A percentile compares a stretch with the other conserved stretches of the same genome.
Conservation (phyloP, 1,139 yeast species). For the Zygosaccharomyces sapae region DNA sequence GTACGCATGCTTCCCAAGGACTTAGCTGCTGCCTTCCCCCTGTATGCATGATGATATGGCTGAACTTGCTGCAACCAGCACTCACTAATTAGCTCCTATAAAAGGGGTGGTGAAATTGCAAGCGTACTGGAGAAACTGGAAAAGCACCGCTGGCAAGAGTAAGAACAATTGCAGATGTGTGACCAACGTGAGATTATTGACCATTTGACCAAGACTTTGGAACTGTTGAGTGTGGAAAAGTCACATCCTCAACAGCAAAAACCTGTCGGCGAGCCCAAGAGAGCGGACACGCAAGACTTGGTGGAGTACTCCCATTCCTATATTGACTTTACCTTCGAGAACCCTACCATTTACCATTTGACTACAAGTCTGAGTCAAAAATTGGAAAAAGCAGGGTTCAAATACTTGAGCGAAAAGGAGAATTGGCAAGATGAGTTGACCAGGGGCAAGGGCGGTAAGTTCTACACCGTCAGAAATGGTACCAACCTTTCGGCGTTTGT, state of each 20-base stretch:
- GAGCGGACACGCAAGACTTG: conserved; percentile 25
- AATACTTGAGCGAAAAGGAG: conserved; percentile 48
- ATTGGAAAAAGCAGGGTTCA: conserved; percentile 50
- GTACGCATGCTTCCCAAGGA: neutral
- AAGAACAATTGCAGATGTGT: conserved; percentile 10
- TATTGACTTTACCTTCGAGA: conserved; percentile 53
- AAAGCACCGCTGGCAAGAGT: neutral
- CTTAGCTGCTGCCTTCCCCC: neutral
- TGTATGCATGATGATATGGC: neutral
- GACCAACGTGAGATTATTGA: conserved; percentile 26
- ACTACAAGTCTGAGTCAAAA: conserved; percentile 43
- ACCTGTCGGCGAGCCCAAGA: neutral
- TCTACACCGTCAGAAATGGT: conserved; percentile 55
- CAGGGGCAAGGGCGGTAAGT: conserved; percentile 40
- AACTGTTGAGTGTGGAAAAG: conserved; percentile 21
- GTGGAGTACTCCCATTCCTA: conserved; percentile 46
- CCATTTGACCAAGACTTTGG: conserved; percentile 30
- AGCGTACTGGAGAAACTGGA: too few relatives aligned
- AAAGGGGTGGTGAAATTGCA: neutral
- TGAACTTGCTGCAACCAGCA: conserved; percentile 4
- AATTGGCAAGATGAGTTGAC: conserved; percentile 40
- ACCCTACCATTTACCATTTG: conserved; percentile 63
- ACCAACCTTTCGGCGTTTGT: conserved; percentile 54
- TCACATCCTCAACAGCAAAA: conserved; percentile 6
- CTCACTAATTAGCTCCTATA: neutral